Conservation (phyloP, 1,284 basidiomycete genomes). For the Sanguinoderma infundibulare region DNA sequence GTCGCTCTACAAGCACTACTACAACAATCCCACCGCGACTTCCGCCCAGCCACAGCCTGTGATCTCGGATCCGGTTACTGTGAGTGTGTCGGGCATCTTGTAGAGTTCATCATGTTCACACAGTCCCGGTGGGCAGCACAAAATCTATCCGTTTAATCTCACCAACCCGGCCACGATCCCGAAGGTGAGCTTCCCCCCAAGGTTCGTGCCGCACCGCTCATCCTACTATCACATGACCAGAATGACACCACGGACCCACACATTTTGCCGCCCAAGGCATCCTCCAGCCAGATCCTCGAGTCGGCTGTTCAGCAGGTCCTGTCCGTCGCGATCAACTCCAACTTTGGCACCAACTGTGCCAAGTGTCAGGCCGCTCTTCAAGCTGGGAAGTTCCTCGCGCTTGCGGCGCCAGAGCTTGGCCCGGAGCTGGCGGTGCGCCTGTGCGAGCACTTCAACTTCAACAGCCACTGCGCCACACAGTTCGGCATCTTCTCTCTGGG, state of each 20-base stretch:
- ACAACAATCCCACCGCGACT: constrained; percentile 73
- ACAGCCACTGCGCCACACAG: constrained; percentile 52
- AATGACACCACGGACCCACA: constrained; percentile 68
- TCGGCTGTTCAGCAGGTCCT: constrained; percentile 59
- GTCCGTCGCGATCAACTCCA: constrained; percentile 53
- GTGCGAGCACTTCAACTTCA: constrained; percentile 65
- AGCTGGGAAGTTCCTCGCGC: constrained; percentile 66
- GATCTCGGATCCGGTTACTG: constrained; percentile 68
- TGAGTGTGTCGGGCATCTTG: too few relatives aligned
- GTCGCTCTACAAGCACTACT: constrained; percentile 63
- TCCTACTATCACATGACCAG: constrained; percentile 23
- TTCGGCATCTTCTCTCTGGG: constrained; percentile 57
- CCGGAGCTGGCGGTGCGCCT: constrained; percentile 60
- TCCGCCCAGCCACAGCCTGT: constrained; percentile 71
- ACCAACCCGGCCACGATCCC: constrained; percentile 65
- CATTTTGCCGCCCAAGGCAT: constrained; percentile 60
- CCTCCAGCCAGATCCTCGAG: constrained; percentile 46
- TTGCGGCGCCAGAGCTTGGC: constrained; percentile 67
- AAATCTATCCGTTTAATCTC: constrained; percentile 57
- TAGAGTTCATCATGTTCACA: not conserved
- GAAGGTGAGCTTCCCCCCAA: constrained; percentile 36
- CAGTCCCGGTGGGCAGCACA: constrained; percentile 43
- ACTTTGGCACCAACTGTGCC: constrained; percentile 58
- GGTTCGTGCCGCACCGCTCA: not conserved
- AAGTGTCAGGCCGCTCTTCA: constrained; percentile 67